Base-by-base conservation (phyloP, 768 basidiomycete species). In the Boletellus ananiceps region DNA sequence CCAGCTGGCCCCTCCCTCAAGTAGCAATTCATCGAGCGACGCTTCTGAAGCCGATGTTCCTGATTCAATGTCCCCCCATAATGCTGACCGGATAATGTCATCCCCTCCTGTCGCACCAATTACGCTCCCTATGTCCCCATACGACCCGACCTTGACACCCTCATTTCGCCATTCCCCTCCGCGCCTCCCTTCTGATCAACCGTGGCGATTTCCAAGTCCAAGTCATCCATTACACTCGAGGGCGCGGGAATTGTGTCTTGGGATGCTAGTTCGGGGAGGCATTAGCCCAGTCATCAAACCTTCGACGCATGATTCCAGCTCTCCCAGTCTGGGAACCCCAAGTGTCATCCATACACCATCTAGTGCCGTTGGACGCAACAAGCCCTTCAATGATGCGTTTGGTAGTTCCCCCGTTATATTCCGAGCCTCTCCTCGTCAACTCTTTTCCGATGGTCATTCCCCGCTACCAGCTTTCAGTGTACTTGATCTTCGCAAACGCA, bases 161-260 rank as follows among this genome's bases (percentile, higher is more conserved):
- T 78, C 86, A 4, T 89, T 89, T 65, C 80, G 84, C 34, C 86
- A 89, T 65, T 87, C 85, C 9, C 84, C 86, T 15, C 78, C 83
- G 0, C 83, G 80, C 9, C 78, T 84, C 19, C 85, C 86, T 6
- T 86, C 83, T 15, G 83, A 87, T 57, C 87, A 88, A 51, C 88
- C 88, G 3, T 90, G 88, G 88, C 80, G 85, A 33, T 87, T 82
- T 60, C 81, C 84, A 8, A 89, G 86, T 58, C 86, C 86, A 11
- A 86, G 83, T 49, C 86, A 90, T 59, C 86, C 86, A 2, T 67
- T 88, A 36, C 83, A 88, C 64, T 82, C 80, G 15, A 75, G 68
- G 34, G 75, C 79, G 14, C 78, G 80, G 32, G 83, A 88, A 49
- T 60, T 86, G 15, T 83, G 83, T 27, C 69, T 90, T 38, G 76